A percentile compares a stretch with the other conserved stretches of the same genome.
phyloP scores from a whole-genome alignment of 768 basidiomycete species.

The Leccinum longicurvipes region DNA sequence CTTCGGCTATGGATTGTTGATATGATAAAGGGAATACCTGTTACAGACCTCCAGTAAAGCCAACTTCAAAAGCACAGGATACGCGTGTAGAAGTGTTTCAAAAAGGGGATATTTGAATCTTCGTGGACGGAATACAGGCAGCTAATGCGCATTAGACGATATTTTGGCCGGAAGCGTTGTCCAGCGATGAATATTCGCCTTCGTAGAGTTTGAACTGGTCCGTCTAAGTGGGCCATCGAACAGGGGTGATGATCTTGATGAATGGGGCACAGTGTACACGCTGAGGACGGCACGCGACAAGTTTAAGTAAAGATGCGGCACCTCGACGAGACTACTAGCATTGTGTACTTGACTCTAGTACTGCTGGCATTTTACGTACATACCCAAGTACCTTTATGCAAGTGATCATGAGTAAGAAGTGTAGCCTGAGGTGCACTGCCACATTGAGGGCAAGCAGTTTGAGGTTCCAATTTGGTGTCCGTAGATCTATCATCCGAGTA shows the following conservation, averaged over 20 bases:
- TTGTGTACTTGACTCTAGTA: no score
- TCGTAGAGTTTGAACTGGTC: constrained; percentile 15
- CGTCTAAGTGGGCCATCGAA: constrained; percentile 21
- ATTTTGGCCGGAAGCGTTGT: constrained; percentile 19
- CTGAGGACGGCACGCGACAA: not conserved
- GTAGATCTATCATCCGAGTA: no score
- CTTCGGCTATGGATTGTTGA: constrained; percentile 18
- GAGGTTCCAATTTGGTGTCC: not conserved
- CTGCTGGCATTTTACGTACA: not conserved
- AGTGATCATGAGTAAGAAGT: no score
- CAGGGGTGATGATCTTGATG: not conserved
- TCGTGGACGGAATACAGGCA: no score
- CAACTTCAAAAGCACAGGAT: not conserved
- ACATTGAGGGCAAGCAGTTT: no score
- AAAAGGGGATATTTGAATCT: no score
- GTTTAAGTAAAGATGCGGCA: not conserved
- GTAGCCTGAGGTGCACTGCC: no score
- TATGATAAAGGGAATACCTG: constrained; percentile 30
- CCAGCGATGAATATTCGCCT: constrained; percentile 2
- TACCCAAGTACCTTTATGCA: no score
- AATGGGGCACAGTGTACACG: no score
- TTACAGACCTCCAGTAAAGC: not conserved
- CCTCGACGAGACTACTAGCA: not conserved
- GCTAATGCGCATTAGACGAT: constrained; percentile 29
- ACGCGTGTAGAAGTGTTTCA: constrained; percentile 20